phyloP scores from a whole-genome alignment of 2,329 filamentous ascomycete genomes.

The Colletotrichum siamense region DNA sequence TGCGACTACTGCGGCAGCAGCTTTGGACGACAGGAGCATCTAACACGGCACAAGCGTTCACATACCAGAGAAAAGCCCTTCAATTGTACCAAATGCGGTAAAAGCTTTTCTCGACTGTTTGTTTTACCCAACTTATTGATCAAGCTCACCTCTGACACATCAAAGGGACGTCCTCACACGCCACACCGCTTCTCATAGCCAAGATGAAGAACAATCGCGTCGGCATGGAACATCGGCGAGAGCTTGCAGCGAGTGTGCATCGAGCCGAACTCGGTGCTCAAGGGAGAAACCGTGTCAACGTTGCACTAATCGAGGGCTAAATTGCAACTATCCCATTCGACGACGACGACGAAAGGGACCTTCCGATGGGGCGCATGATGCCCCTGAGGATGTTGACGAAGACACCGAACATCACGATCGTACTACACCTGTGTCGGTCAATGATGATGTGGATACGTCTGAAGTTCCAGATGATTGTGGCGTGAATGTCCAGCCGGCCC shows the following conservation, averaged over 20 bases:
- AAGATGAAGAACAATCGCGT: not conserved
- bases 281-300: constrained; percentile 13
- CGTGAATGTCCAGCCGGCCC: not conserved
- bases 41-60: constrained; percentile 1
- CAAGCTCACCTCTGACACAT: not conserved
- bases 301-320: not conserved
- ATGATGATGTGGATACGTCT: not conserved
- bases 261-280: constrained; percentile 15
- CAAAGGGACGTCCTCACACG: constrained; percentile 9
- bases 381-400: not conserved
- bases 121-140: not conserved
- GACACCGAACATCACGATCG: not conserved
- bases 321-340: constrained; percentile 18
- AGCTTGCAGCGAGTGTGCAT: constrained; percentile 19
- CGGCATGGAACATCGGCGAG: not conserved
- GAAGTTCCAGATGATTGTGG: not conserved
- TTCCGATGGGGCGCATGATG: not conserved
- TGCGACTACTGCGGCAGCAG: constrained; percentile 5
- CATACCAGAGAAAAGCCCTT: constrained; percentile 17
- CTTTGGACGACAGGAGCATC: constrained; percentile 14
- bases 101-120: constrained; percentile 10
- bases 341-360: not conserved
- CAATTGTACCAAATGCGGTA: not conserved
- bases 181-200: constrained; percentile 1
- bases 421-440: not conserved